Conservation (phyloP, 148 eudicot species). For the Vaccinium darrowii region DNA sequence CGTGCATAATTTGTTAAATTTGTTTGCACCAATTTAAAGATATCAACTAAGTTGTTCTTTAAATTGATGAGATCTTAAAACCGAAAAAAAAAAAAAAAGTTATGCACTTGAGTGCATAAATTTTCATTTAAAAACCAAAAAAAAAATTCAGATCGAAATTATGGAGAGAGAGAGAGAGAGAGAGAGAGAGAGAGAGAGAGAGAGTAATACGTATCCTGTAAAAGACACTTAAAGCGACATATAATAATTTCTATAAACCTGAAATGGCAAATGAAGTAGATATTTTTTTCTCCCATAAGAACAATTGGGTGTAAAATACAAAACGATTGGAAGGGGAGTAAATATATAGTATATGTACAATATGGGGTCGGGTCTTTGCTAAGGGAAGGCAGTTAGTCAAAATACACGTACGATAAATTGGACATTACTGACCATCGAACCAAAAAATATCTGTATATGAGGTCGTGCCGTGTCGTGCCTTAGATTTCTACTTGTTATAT, state of each 20-base stretch:
- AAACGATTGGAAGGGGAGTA: not conserved
- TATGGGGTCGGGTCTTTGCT: not conserved
- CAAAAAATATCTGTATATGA: no score
- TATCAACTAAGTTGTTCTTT: not conserved
- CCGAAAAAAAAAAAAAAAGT: no score
- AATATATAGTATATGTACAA: not conserved
- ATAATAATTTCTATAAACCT: not conserved
- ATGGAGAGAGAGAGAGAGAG: not conserved
- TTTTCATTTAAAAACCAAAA: no score
- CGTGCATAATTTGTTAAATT: not conserved
- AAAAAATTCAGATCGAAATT: no score
- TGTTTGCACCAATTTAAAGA: not conserved
- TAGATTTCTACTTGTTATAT: not conserved
- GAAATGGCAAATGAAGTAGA: not conserved
- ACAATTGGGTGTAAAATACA: not conserved
- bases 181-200: conserved; percentile 5
- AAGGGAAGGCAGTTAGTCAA: no score
- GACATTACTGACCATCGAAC: no score
- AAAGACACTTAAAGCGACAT: not conserved
- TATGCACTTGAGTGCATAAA: no score
- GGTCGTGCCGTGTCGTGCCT: no score
- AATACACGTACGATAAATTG: no score
- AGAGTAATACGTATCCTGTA: not conserved
- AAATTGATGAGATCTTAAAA: not conserved
- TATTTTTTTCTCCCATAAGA: not conserved